A percentile compares a stretch with the other conserved stretches of the same genome.
Conservation (phyloP, 106 monocot genomes). For the Dendrobium chrysotoxum region DNA sequence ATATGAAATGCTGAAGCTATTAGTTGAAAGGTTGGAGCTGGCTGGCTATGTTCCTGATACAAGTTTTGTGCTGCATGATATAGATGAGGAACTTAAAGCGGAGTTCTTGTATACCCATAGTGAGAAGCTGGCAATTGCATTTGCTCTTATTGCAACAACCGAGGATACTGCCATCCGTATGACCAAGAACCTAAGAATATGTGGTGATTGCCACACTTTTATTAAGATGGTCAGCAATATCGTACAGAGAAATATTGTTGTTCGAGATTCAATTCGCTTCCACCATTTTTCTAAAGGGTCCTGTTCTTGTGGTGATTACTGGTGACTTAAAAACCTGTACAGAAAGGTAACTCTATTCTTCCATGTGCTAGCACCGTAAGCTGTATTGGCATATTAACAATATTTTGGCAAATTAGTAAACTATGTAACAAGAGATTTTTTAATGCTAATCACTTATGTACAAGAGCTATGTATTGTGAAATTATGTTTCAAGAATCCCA, state of each 20-base stretch:
- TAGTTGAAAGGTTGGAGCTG: constrained; percentile 32
- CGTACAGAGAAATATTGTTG: constrained; percentile 38
- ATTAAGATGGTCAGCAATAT: constrained; percentile 31
- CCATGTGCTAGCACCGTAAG: too few species aligned
- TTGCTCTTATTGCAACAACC: constrained; percentile 32
- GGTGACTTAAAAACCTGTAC: constrained; percentile 21
- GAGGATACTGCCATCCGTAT: constrained; percentile 37
- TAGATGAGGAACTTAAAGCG: constrained; percentile 55
- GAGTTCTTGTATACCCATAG: constrained; percentile 40
- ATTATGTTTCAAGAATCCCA: too few species aligned
- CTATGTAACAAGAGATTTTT: too few species aligned
- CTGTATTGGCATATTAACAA: too few species aligned
- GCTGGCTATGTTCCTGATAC: constrained; percentile 53
- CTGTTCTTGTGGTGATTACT: constrained; percentile 58
- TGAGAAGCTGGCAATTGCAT: constrained; percentile 50
- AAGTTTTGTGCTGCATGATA: constrained; percentile 55
- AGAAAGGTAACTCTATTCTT: not conserved
- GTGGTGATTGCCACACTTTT: constrained; percentile 55
- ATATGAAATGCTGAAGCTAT: constrained; percentile 21
- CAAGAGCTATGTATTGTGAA: too few species aligned
- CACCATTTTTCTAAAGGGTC: constrained; percentile 46
- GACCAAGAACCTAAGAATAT: constrained; percentile 51
- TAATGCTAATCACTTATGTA: too few species aligned
- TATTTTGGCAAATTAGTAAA: too few species aligned
- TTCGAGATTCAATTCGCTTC: constrained; percentile 42